Conservation (phyloP, 345 rosid genomes). For the Citrus reticulata region DNA sequence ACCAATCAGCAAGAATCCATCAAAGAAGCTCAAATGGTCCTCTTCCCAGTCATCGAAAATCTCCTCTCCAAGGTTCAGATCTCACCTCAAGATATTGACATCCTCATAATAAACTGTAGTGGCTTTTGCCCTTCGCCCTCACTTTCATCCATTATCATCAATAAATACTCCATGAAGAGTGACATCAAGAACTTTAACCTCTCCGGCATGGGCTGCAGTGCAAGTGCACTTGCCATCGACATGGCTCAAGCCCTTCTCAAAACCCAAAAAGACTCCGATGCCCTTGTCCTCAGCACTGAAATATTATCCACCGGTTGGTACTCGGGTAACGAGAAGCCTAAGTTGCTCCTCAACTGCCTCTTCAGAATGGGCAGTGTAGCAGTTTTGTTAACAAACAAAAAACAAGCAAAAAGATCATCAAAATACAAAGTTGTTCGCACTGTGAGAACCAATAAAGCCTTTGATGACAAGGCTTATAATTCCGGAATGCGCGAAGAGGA, state of each 20-base stretch:
- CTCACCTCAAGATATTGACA: constrained; percentile 37
- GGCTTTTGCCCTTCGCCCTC: constrained; percentile 60
- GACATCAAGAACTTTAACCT: constrained; percentile 46
- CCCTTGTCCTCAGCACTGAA: constrained; percentile 53
- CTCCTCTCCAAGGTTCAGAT: constrained; percentile 40
- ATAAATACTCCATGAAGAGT: constrained; percentile 38
- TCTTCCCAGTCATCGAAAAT: constrained; percentile 43
- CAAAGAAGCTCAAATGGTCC: constrained; percentile 44
- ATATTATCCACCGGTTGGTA: constrained; percentile 60
- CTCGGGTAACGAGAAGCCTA: constrained; percentile 41
- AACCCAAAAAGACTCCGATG: constrained; percentile 30
- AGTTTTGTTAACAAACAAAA: constrained; percentile 43
- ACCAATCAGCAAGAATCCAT: constrained; percentile 33
- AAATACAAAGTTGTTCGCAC: constrained; percentile 37
- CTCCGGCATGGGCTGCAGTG: constrained; percentile 71
- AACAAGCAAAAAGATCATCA: constrained; percentile 19
- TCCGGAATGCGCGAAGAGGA: constrained; percentile 49
- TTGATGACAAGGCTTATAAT: constrained; percentile 32
- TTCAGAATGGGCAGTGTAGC: constrained; percentile 66
- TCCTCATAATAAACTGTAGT: constrained; percentile 49
- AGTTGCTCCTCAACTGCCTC: constrained; percentile 47
- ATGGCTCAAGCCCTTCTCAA: constrained; percentile 40
- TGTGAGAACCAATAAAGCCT: constrained; percentile 40
- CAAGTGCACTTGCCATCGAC: constrained; percentile 39
- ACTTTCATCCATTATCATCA: constrained; percentile 44